Conservation (phyloP, 208 protist genomes). For the Leptomonas seymouri region DNA sequence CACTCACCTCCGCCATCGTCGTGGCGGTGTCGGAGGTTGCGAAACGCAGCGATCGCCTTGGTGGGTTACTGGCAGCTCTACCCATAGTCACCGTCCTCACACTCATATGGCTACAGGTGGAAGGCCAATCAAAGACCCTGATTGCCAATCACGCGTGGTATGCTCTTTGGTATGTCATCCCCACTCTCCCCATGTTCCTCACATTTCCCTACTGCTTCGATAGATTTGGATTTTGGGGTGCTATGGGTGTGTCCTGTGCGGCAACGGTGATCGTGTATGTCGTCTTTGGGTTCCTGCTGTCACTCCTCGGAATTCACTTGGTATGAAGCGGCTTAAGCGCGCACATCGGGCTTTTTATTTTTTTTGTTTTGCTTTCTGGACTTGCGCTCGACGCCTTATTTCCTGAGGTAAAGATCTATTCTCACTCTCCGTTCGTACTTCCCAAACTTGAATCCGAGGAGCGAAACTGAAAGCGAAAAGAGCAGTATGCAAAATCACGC, state of each 20-base stretch:
- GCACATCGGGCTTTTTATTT: background rate
- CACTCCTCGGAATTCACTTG: conserved; percentile 17
- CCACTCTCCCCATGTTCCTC: conserved; percentile 35
- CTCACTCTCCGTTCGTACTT: no score
- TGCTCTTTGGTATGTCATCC: conserved; percentile 40
- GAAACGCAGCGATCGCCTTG: conserved; percentile 38
- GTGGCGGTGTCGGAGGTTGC: conserved; percentile 36
- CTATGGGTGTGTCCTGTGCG: conserved; percentile 10
- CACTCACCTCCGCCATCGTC: conserved; percentile 25
- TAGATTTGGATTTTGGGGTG: conserved; percentile 19
- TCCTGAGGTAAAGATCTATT: background rate
- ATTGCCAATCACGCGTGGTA: conserved; percentile 39
- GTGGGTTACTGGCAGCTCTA: conserved; percentile 36
- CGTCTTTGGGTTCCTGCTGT: conserved; percentile 17
- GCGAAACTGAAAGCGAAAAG: no score
- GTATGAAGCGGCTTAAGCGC: background rate
- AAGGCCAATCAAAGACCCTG: conserved; percentile 22
- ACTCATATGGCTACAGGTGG: conserved; percentile 37
- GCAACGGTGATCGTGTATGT: conserved; percentile 9
- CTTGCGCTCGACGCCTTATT: background rate
- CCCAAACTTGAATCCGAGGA: no score
- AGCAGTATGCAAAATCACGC: no score
- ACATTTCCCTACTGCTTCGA: conserved; percentile 31
- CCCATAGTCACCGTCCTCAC: conserved; percentile 34
- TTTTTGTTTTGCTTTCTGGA: background rate